These are phyloP conservation scores for Xylaria bambusicola DNA, from an alignment of 495 filamentous ascomycete species.

Conservation along the genomic window DNA sequence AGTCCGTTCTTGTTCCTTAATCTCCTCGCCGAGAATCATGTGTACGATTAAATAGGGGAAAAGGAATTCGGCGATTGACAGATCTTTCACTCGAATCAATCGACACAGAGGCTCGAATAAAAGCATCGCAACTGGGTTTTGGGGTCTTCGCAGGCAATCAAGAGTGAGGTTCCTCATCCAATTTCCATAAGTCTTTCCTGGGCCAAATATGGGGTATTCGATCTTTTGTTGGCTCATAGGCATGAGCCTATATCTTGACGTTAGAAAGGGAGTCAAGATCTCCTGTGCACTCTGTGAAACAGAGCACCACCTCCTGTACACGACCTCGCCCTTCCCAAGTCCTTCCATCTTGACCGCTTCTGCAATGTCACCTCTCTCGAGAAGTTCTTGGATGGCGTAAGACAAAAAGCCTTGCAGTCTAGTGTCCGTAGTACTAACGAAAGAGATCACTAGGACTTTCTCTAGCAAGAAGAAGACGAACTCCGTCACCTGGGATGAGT, in stretches of 20 bases:
- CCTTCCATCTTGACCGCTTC: slow-evolving; percentile 47
- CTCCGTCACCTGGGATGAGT: slow-evolving; percentile 75
- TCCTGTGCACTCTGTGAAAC: slow-evolving; percentile 75
- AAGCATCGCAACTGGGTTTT: slow-evolving; percentile 65
- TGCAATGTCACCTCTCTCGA: slow-evolving; percentile 72
- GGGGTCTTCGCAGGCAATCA: slow-evolving; percentile 75
- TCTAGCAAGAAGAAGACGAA: slow-evolving; percentile 86
- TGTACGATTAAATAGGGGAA: slow-evolving; percentile 84
- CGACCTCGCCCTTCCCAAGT: slow-evolving; percentile 45
- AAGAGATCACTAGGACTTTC: slow-evolving; percentile 84
- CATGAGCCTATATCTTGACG: slow-evolving; percentile 75
- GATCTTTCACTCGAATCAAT: slow-evolving; percentile 78
- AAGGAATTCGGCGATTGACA: slow-evolving; percentile 80
- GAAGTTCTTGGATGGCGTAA: slow-evolving; percentile 89
- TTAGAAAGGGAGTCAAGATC: slow-evolving; percentile 81
- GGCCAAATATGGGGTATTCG: slow-evolving; percentile 75
- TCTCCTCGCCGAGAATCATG: slow-evolving; percentile 63
- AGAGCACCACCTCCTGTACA: slow-evolving; percentile 70
- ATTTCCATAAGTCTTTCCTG: slow-evolving; percentile 62
- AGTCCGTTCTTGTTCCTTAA: slow-evolving; percentile 63
- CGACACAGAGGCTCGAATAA: slow-evolving; percentile 81
- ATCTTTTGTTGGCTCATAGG: slow-evolving; percentile 55
- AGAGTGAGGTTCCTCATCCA: slow-evolving; percentile 82
- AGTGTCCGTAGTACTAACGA: slow-evolving; percentile 83
- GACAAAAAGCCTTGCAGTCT: slow-evolving; percentile 86